Evolutionary conservation across 495 filamentous ascomycete species (phyloP).

Genomic region (Bacidia gigantensis): DNA sequence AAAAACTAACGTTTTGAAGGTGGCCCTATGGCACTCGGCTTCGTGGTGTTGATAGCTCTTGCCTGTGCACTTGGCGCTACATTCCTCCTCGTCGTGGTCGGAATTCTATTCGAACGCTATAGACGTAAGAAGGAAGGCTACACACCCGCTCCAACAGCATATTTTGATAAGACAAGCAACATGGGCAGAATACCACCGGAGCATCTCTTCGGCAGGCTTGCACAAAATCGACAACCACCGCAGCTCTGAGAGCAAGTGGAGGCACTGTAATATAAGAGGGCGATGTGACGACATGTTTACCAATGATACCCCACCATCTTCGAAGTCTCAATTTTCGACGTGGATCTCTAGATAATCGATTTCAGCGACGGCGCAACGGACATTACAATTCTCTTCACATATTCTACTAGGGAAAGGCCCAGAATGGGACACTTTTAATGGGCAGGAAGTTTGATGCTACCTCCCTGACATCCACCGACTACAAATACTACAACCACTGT

Average conservation of each 20-base stretch:
- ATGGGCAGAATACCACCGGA: conserved; percentile 71
- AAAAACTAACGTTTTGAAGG: conserved; percentile 21
- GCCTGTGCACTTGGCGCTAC: conserved; percentile 77
- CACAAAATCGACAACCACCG: conserved; percentile 22
- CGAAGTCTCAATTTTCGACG: conserved; percentile 2
- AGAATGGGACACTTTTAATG: conserved; percentile 3
- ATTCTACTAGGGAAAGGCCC: neutral
- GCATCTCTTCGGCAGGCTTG: conserved; percentile 52
- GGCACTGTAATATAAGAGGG: neutral
- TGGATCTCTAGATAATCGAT: neutral
- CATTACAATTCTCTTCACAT: conserved; percentile 5
- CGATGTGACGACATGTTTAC: conserved; percentile 11
- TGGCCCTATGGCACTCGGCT: conserved; percentile 59
- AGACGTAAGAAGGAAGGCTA: conserved; percentile 82
- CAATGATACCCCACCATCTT: conserved; percentile 9
- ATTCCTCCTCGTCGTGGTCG: conserved; percentile 74
- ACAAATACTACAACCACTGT: neutral
- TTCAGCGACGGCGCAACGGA: conserved; percentile 14
- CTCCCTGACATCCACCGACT: neutral
- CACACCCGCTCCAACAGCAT: conserved; percentile 58
- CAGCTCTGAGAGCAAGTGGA: conserved; percentile 13
- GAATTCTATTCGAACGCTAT: conserved; percentile 69
- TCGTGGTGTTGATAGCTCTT: conserved; percentile 83
- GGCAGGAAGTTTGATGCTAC: neutral
- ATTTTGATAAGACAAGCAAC: conserved; percentile 58